Evolutionary conservation across 768 basidiomycete species (phyloP).

Genomic region (Suillus placidus): DNA sequence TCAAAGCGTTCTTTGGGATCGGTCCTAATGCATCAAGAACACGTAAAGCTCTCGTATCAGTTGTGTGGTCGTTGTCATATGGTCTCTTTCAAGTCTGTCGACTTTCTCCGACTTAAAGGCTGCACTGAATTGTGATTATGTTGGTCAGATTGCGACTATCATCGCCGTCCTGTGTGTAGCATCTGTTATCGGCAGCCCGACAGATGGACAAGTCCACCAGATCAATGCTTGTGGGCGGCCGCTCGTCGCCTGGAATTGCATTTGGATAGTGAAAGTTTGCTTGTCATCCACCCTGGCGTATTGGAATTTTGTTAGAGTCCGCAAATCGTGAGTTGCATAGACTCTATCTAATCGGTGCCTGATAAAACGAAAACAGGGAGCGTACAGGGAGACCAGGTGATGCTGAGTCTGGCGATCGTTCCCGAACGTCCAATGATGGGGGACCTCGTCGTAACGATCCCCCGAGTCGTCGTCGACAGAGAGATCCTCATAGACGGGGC

Average conservation of each 20-base stretch:
- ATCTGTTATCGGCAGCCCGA: constrained; percentile 50
- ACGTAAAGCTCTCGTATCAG: constrained; percentile 54
- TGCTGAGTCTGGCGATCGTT: constrained; percentile 26
- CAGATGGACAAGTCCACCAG: constrained; percentile 45
- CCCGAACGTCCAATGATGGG: constrained; percentile 25
- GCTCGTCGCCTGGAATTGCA: constrained; percentile 64
- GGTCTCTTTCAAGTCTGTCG: constrained; percentile 55
- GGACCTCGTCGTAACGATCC: constrained; percentile 16
- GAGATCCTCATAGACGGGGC: constrained; percentile 15
- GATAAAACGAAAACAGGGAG: constrained; percentile 22
- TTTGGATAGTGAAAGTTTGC: constrained; percentile 61
- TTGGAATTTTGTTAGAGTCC: constrained; percentile 54
- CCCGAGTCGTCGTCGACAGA: constrained; percentile 20
- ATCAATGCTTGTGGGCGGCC: constrained; percentile 67
- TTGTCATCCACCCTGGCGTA: constrained; percentile 52
- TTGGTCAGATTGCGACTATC: constrained; percentile 51
- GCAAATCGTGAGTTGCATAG: constrained; percentile 31
- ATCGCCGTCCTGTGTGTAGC: constrained; percentile 53
- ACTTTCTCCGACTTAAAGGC: not conserved
- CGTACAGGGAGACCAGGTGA: constrained; percentile 27
- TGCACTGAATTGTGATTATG: constrained; percentile 19
- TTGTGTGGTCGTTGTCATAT: constrained; percentile 54
- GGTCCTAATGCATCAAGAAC: constrained; percentile 54
- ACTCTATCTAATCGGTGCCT: constrained; percentile 5
- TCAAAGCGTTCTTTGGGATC: constrained; percentile 51